Conservation (phyloP, 352 stramenopile species). For the Pythium folliculosum region DNA sequence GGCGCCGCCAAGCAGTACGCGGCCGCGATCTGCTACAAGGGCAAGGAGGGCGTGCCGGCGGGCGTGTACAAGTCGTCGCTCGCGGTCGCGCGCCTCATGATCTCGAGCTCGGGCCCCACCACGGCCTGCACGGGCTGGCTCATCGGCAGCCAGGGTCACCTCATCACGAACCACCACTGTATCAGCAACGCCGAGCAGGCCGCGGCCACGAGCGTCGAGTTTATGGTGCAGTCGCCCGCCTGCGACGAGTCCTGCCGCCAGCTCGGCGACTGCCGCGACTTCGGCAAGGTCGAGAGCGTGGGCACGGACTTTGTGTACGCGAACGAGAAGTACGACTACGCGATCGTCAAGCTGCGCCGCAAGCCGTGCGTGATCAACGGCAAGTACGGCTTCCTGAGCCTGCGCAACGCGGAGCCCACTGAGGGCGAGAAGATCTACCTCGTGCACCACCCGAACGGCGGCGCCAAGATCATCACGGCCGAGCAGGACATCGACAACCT, state of each 20-base stretch:
- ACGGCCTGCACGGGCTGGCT: slow-evolving; percentile 43
- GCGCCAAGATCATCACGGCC: slow-evolving; percentile 36
- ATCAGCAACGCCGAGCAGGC: slow-evolving; percentile 31
- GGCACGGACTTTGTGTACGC: slow-evolving; percentile 35
- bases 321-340: slow-evolving; percentile 42
- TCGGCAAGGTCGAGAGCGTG: slow-evolving; percentile 33
- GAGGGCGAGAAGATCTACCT: slow-evolving; percentile 37
- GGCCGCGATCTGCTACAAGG: slow-evolving; percentile 39
- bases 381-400: slow-evolving; percentile 38
- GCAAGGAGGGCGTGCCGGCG: slow-evolving; percentile 19
- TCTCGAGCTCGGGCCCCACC: slow-evolving; percentile 21
- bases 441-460: slow-evolving; percentile 34
- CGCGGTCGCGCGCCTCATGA: slow-evolving; percentile 37
- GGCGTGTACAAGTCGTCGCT: slow-evolving; percentile 31
- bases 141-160: slow-evolving; percentile 36
- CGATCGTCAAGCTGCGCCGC: slow-evolving; percentile 40
- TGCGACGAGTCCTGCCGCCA: slow-evolving; percentile 35
- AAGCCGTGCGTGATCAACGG: slow-evolving; percentile 31
- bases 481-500: slow-evolving; percentile 35
- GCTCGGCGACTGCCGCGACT: slow-evolving; percentile 32
- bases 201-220: slow-evolving; percentile 31
- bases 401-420: slow-evolving; percentile 18
- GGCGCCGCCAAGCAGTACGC: slow-evolving; percentile 35
- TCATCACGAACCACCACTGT: slow-evolving; percentile 48
- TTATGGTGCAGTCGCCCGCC: slow-evolving; percentile 30